phyloP scores from a whole-genome alignment of 2,329 filamentous ascomycete genomes.

The Colletotrichum scovillei region DNA sequence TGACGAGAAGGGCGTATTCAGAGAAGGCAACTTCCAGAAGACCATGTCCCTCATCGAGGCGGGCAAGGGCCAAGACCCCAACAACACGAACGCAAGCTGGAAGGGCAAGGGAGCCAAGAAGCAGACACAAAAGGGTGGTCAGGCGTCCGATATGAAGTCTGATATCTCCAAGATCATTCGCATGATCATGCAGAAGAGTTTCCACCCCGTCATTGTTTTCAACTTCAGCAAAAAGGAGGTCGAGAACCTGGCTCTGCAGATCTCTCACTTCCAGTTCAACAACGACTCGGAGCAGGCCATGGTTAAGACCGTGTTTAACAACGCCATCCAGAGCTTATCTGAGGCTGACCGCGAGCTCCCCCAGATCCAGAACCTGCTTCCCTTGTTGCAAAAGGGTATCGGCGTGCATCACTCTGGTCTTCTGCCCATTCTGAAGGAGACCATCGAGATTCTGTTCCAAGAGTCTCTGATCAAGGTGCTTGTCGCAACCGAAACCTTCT shows the following conservation, averaged over 20 bases:
- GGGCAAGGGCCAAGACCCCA: constrained; percentile 85
- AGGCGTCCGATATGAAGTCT: constrained; percentile 69
- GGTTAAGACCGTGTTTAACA: constrained; percentile 94
- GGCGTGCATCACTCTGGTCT: constrained; percentile 97
- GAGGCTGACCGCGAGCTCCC: constrained; percentile 90
- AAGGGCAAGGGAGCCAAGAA: constrained; percentile 94
- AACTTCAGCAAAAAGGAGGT: constrained; percentile 99
- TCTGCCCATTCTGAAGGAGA: constrained; percentile 96
- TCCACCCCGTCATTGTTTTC: constrained; percentile 98
- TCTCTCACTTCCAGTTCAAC: constrained; percentile 92
- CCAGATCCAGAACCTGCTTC: constrained; percentile 91
- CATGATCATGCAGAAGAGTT: constrained; percentile 98
- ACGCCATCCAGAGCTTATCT: constrained; percentile 90
- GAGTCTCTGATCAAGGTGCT: constrained; percentile 98
- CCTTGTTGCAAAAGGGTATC: constrained; percentile 89
- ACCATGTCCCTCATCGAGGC: constrained; percentile 92
- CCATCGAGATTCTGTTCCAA: constrained; percentile 98
- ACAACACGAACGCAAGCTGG: constrained; percentile 80
- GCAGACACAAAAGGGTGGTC: constrained; percentile 88
- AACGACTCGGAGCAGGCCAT: constrained; percentile 95
- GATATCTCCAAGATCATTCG: constrained; percentile 98
- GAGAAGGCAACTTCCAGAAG: constrained; percentile 97
- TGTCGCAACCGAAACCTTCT: constrained; percentile 98
- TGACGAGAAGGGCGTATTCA: constrained; percentile 95
- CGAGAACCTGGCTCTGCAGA: constrained; percentile 88